Percentiles rank a stretch among this genome's conserved stretches.
Conservation (phyloP, 306 rosid genomes). For the Cercis canadensis region DNA sequence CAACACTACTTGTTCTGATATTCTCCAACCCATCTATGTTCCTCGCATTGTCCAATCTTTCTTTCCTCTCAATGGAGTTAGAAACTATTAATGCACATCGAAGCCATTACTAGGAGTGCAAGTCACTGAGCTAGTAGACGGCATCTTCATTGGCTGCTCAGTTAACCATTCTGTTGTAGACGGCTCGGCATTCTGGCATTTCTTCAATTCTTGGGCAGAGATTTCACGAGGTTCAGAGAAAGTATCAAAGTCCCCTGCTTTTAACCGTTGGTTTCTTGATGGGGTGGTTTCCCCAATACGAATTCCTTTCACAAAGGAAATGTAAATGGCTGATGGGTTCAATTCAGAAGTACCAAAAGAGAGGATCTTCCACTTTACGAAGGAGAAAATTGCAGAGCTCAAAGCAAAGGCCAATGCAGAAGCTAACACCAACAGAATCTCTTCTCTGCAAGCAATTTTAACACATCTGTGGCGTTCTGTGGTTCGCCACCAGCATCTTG, state of each 20-base stretch:
- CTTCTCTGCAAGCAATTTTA: slow-evolving; percentile 38
- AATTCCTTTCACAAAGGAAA: background rate
- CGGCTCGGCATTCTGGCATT: slow-evolving; percentile 35
- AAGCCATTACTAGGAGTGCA: slow-evolving; percentile 38
- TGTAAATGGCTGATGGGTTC: background rate
- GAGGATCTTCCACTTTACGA: slow-evolving; percentile 20
- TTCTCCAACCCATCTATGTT: slow-evolving; percentile 11
- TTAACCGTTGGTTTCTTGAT: background rate
- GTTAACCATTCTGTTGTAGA: background rate
- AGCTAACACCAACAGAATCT: slow-evolving; percentile 8
- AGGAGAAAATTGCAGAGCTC: slow-evolving; percentile 27
- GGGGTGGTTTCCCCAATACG: slow-evolving; percentile 4
- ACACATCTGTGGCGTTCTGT: slow-evolving; percentile 41
- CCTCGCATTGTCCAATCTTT: slow-evolving; percentile 30
- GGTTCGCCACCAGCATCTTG: background rate
- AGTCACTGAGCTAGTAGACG: slow-evolving; percentile 40
- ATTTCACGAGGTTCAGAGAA: background rate
- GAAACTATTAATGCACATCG: slow-evolving; percentile 2
- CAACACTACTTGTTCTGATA: slow-evolving; percentile 12
- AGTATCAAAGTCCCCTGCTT: background rate
- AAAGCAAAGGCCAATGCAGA: slow-evolving; percentile 40
- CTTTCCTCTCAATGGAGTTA: slow-evolving; percentile 13
- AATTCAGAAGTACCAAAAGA: background rate
- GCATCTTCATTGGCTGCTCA: slow-evolving; percentile 30
- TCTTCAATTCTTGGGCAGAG: slow-evolving; percentile 42